phyloP scores from a whole-genome alignment of 108 stramenopile genomes.

The Schizochytrium sp. region DNA sequence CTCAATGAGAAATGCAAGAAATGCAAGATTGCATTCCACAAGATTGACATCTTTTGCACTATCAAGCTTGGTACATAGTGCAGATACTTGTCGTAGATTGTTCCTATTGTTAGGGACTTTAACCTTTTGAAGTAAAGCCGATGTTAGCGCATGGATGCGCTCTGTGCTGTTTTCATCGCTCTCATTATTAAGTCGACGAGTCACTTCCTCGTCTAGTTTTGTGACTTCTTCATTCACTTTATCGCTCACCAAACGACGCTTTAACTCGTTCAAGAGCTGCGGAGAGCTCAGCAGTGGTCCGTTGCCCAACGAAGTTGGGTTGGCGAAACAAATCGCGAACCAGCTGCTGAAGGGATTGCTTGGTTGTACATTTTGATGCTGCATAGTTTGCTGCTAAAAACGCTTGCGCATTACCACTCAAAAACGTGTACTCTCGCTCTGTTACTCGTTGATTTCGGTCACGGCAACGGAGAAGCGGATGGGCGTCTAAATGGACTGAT shows the following conservation, averaged over 20 bases:
- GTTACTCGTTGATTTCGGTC: background rate
- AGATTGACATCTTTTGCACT: background rate
- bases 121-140: background rate
- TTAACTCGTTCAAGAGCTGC: no score
- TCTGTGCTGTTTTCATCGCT: background rate
- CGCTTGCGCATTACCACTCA: background rate
- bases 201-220: background rate
- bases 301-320: background rate
- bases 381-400: background rate
- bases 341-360: background rate
- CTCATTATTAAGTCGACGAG: background rate
- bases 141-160: background rate
- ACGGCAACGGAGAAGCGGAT: background rate
- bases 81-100: background rate
- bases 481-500: background rate
- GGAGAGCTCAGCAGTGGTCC: no score
- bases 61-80: background rate
- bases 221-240: background rate
- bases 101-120: background rate
- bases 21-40: background rate
- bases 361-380: background rate
- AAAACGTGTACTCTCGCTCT: background rate
- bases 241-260: background rate
- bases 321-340: background rate
- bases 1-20: conserved; percentile 14